phyloP scores from a whole-genome alignment of 2,329 filamentous ascomycete genomes.

The Monilinia vaccinii-corymbosi region DNA sequence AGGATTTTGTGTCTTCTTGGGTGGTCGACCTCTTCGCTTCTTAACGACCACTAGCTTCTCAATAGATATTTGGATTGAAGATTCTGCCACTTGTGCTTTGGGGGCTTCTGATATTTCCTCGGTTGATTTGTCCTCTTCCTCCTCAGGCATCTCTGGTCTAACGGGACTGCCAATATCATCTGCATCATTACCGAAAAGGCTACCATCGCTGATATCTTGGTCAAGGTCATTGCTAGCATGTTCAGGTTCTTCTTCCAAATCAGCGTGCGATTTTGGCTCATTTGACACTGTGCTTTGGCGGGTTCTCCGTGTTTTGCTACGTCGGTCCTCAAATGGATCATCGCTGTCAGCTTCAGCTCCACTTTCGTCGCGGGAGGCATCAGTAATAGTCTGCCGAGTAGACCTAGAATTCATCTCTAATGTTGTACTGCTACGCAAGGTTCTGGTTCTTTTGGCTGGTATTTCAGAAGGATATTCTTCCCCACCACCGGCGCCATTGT shows the following conservation, averaged over 20 bases:
- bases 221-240: background rate
- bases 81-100: background rate
- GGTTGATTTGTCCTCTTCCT: background rate
- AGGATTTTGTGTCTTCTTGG: constrained; percentile 14
- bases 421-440: background rate
- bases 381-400: background rate
- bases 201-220: constrained; percentile 1
- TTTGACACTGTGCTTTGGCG: background rate
- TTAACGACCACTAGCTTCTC: constrained; percentile 7
- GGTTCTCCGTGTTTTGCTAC: background rate
- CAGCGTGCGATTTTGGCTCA: background rate
- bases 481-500: constrained; percentile 16
- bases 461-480: background rate
- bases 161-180: background rate
- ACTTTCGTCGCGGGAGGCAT: background rate
- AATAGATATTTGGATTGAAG: background rate
- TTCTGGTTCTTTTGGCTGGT: background rate
- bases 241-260: background rate
- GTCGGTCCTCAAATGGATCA: background rate
- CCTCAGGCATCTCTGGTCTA: background rate
- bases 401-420: background rate
- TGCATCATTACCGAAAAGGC: background rate
- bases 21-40: constrained; percentile 21
- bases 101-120: background rate
- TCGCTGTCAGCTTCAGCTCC: background rate